Percentiles rank a stretch among this genome's conserved stretches.
phyloP scores from a whole-genome alignment of 768 basidiomycete species.

The Lanmaoa rubissima region DNA sequence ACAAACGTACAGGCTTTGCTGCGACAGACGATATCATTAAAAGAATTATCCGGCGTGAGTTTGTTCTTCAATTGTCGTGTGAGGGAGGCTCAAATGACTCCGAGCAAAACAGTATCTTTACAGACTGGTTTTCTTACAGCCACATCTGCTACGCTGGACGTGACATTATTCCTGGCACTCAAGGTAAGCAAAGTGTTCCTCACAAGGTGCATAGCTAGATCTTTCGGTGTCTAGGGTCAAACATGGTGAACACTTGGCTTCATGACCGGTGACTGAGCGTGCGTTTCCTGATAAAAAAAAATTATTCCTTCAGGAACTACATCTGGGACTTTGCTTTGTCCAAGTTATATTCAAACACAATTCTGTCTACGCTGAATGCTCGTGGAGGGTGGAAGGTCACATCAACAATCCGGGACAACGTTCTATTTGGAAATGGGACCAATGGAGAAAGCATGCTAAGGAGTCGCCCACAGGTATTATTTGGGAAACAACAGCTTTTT shows the following conservation, averaged over 20 bases:
- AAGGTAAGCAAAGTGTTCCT: slow-evolving; percentile 7
- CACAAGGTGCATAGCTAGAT: neutral
- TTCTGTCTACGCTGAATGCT: slow-evolving; percentile 21
- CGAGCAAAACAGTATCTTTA: slow-evolving; percentile 24
- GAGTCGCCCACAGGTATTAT: slow-evolving; percentile 6
- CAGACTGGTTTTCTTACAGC: slow-evolving; percentile 29
- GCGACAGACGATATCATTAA: slow-evolving; percentile 38
- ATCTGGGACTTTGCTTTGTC: slow-evolving; percentile 26
- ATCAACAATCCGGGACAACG: neutral
- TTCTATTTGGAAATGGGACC: slow-evolving; percentile 3
- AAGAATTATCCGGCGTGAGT: slow-evolving; percentile 40
- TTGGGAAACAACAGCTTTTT: neutral
- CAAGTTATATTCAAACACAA: slow-evolving; percentile 27
- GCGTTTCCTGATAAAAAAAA: neutral
- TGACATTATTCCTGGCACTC: slow-evolving; percentile 22
- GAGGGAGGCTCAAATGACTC: neutral
- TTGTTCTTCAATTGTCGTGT: neutral
- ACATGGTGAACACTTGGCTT: slow-evolving; percentile 2
- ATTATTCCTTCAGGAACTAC: slow-evolving; percentile 10
- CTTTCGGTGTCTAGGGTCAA: neutral
- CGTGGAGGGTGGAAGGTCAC: slow-evolving; percentile 23
- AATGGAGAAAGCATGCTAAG: neutral
- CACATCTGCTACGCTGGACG: slow-evolving; percentile 18
- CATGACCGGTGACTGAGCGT: neutral
- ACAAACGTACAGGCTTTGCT: slow-evolving; percentile 42